These are phyloP conservation scores for Meyerozyma athensensis DNA, from an alignment of 1,139 yeast species.

Conservation along the genomic window DNA sequence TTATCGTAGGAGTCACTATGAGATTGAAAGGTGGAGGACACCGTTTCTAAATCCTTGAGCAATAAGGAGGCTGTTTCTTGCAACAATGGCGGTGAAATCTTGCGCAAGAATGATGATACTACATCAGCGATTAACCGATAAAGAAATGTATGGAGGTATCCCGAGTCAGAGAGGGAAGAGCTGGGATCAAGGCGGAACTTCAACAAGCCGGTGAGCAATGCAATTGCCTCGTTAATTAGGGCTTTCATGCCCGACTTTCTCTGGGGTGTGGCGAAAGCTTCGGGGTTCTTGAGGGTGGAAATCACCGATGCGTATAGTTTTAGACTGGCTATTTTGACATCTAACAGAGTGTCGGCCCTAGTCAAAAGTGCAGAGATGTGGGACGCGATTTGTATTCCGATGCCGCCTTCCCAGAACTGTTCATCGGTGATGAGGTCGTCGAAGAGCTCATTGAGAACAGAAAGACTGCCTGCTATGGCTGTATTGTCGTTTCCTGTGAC, in stretches of 20 bases:
- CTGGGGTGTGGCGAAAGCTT: slow-evolving; percentile 32
- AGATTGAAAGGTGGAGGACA: background rate
- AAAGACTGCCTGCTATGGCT: slow-evolving; percentile 58
- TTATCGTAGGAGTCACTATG: background rate
- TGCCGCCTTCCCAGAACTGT: slow-evolving; percentile 75
- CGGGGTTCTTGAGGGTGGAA: slow-evolving; percentile 50
- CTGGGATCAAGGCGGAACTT: slow-evolving; percentile 4
- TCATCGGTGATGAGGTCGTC: slow-evolving; percentile 84
- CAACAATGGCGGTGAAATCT: background rate
- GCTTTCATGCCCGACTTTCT: slow-evolving; percentile 28
- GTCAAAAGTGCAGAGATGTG: slow-evolving; percentile 42
- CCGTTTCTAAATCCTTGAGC: background rate
- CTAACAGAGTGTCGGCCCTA: slow-evolving; percentile 22
- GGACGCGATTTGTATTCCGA: slow-evolving; percentile 50
- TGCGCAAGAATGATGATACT: slow-evolving; percentile 1
- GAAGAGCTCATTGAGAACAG: slow-evolving; percentile 71
- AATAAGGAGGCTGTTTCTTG: background rate
- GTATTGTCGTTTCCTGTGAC: slow-evolving; percentile 26
- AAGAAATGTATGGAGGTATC: background rate
- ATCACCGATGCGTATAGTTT: slow-evolving; percentile 51
- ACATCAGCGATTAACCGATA: background rate
- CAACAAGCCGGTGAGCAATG: slow-evolving; percentile 14
- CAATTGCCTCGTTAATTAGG: slow-evolving; percentile 21
- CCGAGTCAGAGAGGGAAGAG: background rate
- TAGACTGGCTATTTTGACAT: slow-evolving; percentile 45